phyloP scores from a whole-genome alignment of 1,284 basidiomycete species.

The Trametes sp. region DNA sequence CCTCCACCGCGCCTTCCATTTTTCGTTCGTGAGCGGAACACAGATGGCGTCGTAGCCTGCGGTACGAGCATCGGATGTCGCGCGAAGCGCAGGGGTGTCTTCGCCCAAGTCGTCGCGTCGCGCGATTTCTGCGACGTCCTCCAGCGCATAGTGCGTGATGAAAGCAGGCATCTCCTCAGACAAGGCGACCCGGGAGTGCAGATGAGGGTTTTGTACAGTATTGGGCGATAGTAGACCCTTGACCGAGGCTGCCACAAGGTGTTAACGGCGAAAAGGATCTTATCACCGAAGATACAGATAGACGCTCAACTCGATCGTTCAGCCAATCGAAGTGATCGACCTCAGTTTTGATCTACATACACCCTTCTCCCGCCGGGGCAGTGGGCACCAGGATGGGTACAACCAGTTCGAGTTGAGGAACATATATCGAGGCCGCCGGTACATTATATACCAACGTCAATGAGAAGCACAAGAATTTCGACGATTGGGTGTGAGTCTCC shows the following conservation, averaged over 20 bases:
- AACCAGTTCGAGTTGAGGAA: background rate
- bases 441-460: no score
- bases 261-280: slow-evolving; percentile 14
- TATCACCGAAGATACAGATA: slow-evolving; percentile 21
- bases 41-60: slow-evolving; percentile 75
- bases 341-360: no score
- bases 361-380: no score
- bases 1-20: slow-evolving; percentile 91
- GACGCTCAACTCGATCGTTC: slow-evolving; percentile 10
- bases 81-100: slow-evolving; percentile 57
- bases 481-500: no score
- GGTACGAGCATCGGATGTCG: slow-evolving; percentile 56
- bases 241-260: background rate
- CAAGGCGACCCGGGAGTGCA: background rate
- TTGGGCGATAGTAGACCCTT: background rate
- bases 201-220: background rate
- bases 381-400: background rate
- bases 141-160: slow-evolving; percentile 44
- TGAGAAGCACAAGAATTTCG: no score
- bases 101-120: slow-evolving; percentile 31
- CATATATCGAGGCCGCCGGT: no score
- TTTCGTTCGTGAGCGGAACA: slow-evolving; percentile 86
- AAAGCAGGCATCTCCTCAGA: slow-evolving; percentile 44
- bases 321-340: slow-evolving; percentile 2
- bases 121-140: slow-evolving; percentile 45